phyloP scores from a whole-genome alignment of 768 basidiomycete species.

The Collybia sordida region DNA sequence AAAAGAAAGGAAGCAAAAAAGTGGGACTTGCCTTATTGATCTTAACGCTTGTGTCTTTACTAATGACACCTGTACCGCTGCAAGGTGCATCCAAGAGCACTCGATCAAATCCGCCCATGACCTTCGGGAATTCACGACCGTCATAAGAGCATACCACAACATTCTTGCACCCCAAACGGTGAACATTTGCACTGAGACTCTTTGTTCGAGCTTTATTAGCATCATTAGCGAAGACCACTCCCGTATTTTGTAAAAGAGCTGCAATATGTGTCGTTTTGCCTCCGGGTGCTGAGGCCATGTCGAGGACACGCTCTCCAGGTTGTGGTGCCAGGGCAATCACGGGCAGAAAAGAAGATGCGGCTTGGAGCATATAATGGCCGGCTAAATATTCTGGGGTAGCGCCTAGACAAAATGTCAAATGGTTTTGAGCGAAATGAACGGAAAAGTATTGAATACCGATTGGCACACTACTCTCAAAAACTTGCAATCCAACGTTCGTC shows the following conservation, averaged over 20 bases:
- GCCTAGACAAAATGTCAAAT: constrained; percentile 37
- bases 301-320: constrained; percentile 90
- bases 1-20: constrained; percentile 6
- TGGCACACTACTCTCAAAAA: constrained; percentile 94
- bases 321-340: constrained; percentile 94
- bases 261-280: constrained; percentile 99
- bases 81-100: constrained; percentile 97
- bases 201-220: constrained; percentile 93
- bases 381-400: constrained; percentile 99
- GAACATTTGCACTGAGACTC: constrained; percentile 94
- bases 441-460: constrained; percentile 56
- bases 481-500: constrained; percentile 98
- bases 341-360: constrained; percentile 98
- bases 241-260: constrained; percentile 95
- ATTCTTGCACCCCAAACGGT: constrained; percentile 97
- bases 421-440: background rate
- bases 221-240: constrained; percentile 97
- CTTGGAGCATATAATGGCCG: constrained; percentile 99
- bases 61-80: constrained; percentile 97
- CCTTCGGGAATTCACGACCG: constrained; percentile 96
- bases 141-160: constrained; percentile 97
- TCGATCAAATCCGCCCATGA: constrained; percentile 98
- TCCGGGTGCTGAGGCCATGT: constrained; percentile 98
- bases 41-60: constrained; percentile 97
- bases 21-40: constrained; percentile 81